Conservation (phyloP, 305 asterid species). For the Andrographis paniculata region DNA sequence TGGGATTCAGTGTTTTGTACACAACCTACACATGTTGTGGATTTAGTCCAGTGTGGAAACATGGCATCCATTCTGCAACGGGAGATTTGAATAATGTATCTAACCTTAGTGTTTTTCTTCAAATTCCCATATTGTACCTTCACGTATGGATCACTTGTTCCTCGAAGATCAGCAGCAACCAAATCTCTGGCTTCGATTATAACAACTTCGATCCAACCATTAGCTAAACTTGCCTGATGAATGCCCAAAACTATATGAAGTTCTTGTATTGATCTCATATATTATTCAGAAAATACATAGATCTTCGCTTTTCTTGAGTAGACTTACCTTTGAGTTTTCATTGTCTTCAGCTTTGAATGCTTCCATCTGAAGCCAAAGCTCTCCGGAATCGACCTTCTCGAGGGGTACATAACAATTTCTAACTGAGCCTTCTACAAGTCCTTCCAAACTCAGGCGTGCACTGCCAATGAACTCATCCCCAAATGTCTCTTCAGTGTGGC, state of each 20-base stretch:
- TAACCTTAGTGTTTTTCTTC: slow-evolving; percentile 87
- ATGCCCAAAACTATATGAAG: slow-evolving; percentile 11
- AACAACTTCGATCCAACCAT: slow-evolving; percentile 89
- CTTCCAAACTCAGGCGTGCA: slow-evolving; percentile 95
- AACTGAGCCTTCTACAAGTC: slow-evolving; percentile 63
- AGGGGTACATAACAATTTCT: slow-evolving; percentile 86
- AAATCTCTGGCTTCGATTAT: slow-evolving; percentile 92
- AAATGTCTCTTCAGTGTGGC: slow-evolving; percentile 70
- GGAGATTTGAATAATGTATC: background rate
- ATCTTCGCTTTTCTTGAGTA: too few species aligned
- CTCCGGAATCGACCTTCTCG: slow-evolving; percentile 87
- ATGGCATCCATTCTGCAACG: background rate
- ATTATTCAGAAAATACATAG: too few species aligned
- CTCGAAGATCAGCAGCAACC: slow-evolving; percentile 92
- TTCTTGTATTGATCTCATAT: too few species aligned
- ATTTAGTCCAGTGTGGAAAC: too few species aligned
- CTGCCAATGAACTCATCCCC: slow-evolving; percentile 88
- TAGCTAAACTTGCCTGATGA: slow-evolving; percentile 33
- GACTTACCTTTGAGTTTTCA: slow-evolving; percentile 25
- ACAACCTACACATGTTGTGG: slow-evolving; percentile 12
- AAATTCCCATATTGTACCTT: slow-evolving; percentile 85
- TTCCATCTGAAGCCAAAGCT: slow-evolving; percentile 80
- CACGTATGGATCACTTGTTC: slow-evolving; percentile 97
- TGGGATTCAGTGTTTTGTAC: slow-evolving; percentile 65
- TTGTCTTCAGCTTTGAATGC: slow-evolving; percentile 47